Percentiles rank a stretch among this genome's conserved stretches.
Evolutionary conservation across 768 basidiomycete species (phyloP).

Genomic region (Baorangia bicolor): DNA sequence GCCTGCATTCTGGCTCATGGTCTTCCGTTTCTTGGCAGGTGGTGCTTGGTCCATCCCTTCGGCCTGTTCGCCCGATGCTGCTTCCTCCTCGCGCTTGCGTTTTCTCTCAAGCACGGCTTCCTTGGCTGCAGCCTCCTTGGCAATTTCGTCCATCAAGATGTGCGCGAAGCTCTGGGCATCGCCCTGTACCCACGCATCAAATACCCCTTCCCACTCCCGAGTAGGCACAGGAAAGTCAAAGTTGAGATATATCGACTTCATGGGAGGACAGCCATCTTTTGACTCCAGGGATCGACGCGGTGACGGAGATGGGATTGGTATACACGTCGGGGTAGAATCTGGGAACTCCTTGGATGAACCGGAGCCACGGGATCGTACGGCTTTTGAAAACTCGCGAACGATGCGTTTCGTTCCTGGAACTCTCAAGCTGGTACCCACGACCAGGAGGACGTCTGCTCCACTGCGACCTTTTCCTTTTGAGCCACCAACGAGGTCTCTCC

Average conservation of each 20-base stretch:
- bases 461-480: slow-evolving; percentile 65
- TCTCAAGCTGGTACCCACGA: slow-evolving; percentile 86
- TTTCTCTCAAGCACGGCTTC: slow-evolving; percentile 56
- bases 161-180: slow-evolving; percentile 81
- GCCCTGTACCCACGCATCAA: slow-evolving; percentile 87
- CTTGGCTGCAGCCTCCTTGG: slow-evolving; percentile 52
- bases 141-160: slow-evolving; percentile 56
- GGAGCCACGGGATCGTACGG: slow-evolving; percentile 55
- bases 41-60: slow-evolving; percentile 14
- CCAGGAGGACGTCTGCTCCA: slow-evolving; percentile 80
- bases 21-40: slow-evolving; percentile 29
- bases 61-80: slow-evolving; percentile 12
- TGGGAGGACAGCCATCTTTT: slow-evolving; percentile 50
- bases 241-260: slow-evolving; percentile 80
- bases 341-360: slow-evolving; percentile 35
- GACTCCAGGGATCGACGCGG: slow-evolving; percentile 37
- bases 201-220: slow-evolving; percentile 86
- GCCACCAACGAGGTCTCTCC: slow-evolving; percentile 73
- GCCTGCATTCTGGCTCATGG: slow-evolving; percentile 5
- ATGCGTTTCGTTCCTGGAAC: slow-evolving; percentile 92
- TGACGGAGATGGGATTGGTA: slow-evolving; percentile 48
- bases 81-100: slow-evolving; percentile 54
- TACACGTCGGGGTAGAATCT: slow-evolving; percentile 23
- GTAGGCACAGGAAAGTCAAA: slow-evolving; percentile 83
- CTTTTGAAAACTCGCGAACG: slow-evolving; percentile 84